phyloP scores from a whole-genome alignment of 192 early-diverging fungal species.

The Mortierella hygrophila region DNA sequence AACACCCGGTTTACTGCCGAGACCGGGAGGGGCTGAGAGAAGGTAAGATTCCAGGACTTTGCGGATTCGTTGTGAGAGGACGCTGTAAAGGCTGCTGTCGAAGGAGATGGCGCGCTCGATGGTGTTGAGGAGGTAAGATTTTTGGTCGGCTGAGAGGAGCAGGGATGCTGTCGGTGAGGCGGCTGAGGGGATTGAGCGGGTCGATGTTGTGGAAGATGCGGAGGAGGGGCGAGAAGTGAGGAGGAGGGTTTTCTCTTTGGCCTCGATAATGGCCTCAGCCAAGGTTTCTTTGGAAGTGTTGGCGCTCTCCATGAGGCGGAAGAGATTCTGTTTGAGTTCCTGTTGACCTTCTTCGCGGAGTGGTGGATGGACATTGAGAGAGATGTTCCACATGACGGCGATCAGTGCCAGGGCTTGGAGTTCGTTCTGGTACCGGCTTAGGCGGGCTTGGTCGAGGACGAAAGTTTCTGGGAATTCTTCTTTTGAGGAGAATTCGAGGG shows the following conservation, averaged over 20 bases:
- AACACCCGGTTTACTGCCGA: conserved; percentile 9
- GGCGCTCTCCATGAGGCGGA: conserved; percentile 40
- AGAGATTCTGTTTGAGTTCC: conserved; percentile 45
- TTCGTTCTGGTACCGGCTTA: conserved; percentile 79
- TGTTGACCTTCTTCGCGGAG: conserved; percentile 30
- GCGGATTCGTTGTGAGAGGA: conserved; percentile 65
- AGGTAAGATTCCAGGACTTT: conserved; percentile 35
- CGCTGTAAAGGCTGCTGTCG: conserved; percentile 64
- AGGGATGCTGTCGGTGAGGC: neutral
- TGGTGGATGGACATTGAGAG: conserved; percentile 69
- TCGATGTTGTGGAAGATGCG: neutral
- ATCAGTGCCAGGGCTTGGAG: conserved; percentile 75
- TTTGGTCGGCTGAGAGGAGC: conserved; percentile 24
- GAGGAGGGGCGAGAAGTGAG: conserved; percentile 36
- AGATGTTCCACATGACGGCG: conserved; percentile 77
- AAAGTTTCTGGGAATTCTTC: conserved; percentile 77
- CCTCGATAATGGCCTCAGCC: conserved; percentile 29
- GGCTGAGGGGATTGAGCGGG: neutral
- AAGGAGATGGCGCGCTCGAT: conserved; percentile 60
- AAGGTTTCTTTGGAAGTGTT: conserved; percentile 33
- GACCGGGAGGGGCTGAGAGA: neutral
- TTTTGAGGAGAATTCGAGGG: conserved; percentile 15
- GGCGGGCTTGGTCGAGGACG: conserved; percentile 71
- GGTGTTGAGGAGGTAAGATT: conserved; percentile 34
- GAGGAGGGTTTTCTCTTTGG: conserved; percentile 25